A percentile compares a stretch with the other conserved stretches of the same genome.
Evolutionary conservation across 768 basidiomycete genomes (phyloP).

Genomic region (Omphalotus guepiniiformis): DNA sequence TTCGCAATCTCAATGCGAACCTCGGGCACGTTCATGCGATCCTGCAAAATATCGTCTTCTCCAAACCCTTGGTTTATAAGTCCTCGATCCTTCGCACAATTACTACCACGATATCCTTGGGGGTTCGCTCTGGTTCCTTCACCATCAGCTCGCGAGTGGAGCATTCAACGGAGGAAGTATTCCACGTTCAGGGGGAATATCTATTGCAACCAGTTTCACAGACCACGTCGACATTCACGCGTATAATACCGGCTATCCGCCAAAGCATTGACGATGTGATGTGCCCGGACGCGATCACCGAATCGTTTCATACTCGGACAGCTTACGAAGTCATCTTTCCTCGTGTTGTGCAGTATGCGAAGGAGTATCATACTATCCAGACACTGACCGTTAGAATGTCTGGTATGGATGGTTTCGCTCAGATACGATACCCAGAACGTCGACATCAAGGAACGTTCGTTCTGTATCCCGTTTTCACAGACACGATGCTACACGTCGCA

Average conservation of each 20-base stretch:
- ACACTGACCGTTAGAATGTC: constrained; percentile 45
- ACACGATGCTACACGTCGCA: constrained; percentile 63
- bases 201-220: constrained; percentile 28
- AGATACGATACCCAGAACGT: constrained; percentile 35
- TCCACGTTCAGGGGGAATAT: constrained; percentile 47
- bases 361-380: constrained; percentile 53
- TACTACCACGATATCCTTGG: constrained; percentile 34
- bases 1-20: constrained; percentile 23
- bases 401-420: constrained; percentile 49
- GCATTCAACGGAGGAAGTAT: constrained; percentile 26
- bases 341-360: constrained; percentile 60
- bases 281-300: constrained; percentile 23
- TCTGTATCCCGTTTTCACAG: constrained; percentile 56
- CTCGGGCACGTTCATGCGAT: constrained; percentile 26
- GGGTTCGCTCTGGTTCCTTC: constrained; percentile 38
- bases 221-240: constrained; percentile 33
- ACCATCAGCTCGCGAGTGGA: constrained; percentile 38
- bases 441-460: constrained; percentile 31
- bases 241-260: constrained; percentile 29
- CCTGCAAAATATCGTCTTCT: constrained; percentile 41
- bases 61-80: constrained; percentile 50
- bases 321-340: constrained; percentile 67
- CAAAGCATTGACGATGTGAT: constrained; percentile 30
- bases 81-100: constrained; percentile 27
- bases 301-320: constrained; percentile 52